phyloP scores from a whole-genome alignment of 2,329 filamentous ascomycete genomes.

The Boeremia exigua region DNA sequence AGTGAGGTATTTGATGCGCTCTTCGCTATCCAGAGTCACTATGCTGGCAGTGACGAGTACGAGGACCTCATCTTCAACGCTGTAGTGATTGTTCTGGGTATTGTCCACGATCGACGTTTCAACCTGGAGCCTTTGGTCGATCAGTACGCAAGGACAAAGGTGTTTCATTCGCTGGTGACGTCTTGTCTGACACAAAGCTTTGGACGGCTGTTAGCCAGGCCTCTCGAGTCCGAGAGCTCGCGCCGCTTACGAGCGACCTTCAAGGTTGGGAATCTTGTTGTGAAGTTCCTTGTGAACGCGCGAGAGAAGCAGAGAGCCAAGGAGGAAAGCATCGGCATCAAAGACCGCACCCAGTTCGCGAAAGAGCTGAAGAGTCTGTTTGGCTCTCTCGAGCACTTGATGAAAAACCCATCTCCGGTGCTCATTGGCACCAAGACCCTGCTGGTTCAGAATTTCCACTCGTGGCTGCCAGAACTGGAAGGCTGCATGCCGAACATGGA shows the following conservation, averaged over 20 bases:
- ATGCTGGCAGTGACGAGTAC: slow-evolving; percentile 88
- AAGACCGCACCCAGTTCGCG: slow-evolving; percentile 75
- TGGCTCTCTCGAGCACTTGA: slow-evolving; percentile 85
- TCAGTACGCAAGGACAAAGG: slow-evolving; percentile 84
- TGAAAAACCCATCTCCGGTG: slow-evolving; percentile 84
- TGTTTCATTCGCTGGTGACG: slow-evolving; percentile 92
- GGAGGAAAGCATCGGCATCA: slow-evolving; percentile 85
- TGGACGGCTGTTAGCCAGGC: slow-evolving; percentile 79
- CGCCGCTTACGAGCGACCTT: slow-evolving; percentile 87
- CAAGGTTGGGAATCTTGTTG: slow-evolving; percentile 90
- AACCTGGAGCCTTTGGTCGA: slow-evolving; percentile 91
- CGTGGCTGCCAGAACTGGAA: slow-evolving; percentile 91
- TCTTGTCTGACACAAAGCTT: slow-evolving; percentile 88
- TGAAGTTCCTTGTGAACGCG: slow-evolving; percentile 94
- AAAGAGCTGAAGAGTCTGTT: slow-evolving; percentile 86
- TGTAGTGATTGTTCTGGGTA: slow-evolving; percentile 86
- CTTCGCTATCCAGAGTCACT: slow-evolving; percentile 88
- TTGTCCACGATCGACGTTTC: slow-evolving; percentile 92
- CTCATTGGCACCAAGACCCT: slow-evolving; percentile 94
- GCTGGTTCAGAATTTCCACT: slow-evolving; percentile 94
- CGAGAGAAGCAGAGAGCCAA: slow-evolving; percentile 86
- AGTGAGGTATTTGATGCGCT: slow-evolving; percentile 88
- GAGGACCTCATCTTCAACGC: slow-evolving; percentile 93
- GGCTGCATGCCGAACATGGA: slow-evolving; percentile 80
- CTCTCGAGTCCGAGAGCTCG: slow-evolving; percentile 81